Base-by-base conservation (phyloP, 2,329 filamentous ascomycete genomes). In the Botrytis hyacinthi region DNA sequence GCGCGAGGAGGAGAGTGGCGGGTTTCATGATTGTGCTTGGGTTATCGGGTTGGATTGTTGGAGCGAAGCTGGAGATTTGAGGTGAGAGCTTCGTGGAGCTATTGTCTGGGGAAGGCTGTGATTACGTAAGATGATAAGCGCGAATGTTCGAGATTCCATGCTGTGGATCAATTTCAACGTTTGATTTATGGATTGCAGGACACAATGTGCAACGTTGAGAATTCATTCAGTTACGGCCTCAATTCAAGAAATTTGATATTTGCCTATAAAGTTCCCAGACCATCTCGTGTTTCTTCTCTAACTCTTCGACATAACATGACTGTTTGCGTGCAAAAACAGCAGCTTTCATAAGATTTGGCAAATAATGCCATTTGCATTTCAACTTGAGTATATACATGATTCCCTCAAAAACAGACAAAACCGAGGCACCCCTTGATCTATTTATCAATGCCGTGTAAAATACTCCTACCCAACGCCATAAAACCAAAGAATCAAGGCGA, bases 1-100 rank as follows among this genome's bases (percentile, higher is more conserved):
- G 75, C 74, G 83, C 83, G 76, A 83, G 81, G n/a, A 88, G 79
- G 68, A 83, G 80, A 42, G 84, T 81, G 65, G 87, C 63, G 54
- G 86, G 76, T 75, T 75, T 80, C 81, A 74, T 78, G 71, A 54
- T 70, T 20, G 51, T 70, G 35, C 54, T 61, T 29, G 46, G 22
- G 44, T 37, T 57, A 29, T 29, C 9, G 37, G 40, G n/a, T 29
- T 66, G 37, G 9, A 10, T 66, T 42, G 29, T 54, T 66, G 26
- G 60, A 72, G 59, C 59, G 26, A n/a, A 69, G 71, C 63, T 67
- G 37, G 16, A 32, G 44, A 32, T 62, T 62, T 60, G 69, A 32
- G 42, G 48, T 68, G 71, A 62, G n/a, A 70, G 63, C 59, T 72
- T 76, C 26, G 69, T 65, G 71, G 71, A 74, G 35, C 37, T 62